A percentile compares a stretch with the other conserved stretches of the same genome.
phyloP scores from a whole-genome alignment of 352 stramenopile species.

The Peronospora destructor region DNA sequence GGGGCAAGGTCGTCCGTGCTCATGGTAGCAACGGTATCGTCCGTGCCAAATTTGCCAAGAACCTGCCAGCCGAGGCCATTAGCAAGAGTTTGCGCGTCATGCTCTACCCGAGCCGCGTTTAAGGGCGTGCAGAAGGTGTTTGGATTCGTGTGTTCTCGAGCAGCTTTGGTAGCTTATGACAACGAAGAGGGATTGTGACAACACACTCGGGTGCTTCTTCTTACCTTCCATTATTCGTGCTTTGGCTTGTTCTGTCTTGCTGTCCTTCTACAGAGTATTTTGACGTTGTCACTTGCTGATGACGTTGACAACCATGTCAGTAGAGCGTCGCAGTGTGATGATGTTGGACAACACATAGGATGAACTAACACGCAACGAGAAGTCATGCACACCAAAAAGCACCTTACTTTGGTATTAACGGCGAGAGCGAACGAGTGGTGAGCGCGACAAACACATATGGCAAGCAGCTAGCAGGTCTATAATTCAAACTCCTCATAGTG shows the following conservation, averaged over 20 bases:
- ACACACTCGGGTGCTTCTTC: slow-evolving; percentile 16
- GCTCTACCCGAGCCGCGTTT: slow-evolving; percentile 98
- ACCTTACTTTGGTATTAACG: slow-evolving; percentile 26
- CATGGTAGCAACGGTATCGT: slow-evolving; percentile 99
- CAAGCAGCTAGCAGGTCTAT: slow-evolving; percentile 37
- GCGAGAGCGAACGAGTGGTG: slow-evolving; percentile 16
- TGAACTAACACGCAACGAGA: neutral
- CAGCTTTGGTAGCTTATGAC: slow-evolving; percentile 40
- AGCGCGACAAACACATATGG: slow-evolving; percentile 23
- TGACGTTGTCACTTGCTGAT: neutral
- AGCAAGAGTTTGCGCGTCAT: slow-evolving; percentile 96
- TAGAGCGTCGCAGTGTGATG: too few relatives aligned
- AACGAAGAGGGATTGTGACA: slow-evolving; percentile 48
- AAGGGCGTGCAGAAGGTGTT: slow-evolving; percentile 33
- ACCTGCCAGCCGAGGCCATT: slow-evolving; percentile 95
- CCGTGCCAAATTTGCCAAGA: slow-evolving; percentile 97
- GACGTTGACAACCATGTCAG: neutral
- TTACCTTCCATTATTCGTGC: slow-evolving; percentile 8
- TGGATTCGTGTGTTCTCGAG: slow-evolving; percentile 19
- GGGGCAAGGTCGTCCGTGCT: slow-evolving; percentile 95
- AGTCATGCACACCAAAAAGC: slow-evolving; percentile 10
- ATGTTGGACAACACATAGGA: too few relatives aligned
- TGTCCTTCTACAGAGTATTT: neutral
- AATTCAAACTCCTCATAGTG: slow-evolving; percentile 87
- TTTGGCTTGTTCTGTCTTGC: neutral